Conservation (phyloP, 495 filamentous ascomycete species). For the Durotheca rogersii region DNA sequence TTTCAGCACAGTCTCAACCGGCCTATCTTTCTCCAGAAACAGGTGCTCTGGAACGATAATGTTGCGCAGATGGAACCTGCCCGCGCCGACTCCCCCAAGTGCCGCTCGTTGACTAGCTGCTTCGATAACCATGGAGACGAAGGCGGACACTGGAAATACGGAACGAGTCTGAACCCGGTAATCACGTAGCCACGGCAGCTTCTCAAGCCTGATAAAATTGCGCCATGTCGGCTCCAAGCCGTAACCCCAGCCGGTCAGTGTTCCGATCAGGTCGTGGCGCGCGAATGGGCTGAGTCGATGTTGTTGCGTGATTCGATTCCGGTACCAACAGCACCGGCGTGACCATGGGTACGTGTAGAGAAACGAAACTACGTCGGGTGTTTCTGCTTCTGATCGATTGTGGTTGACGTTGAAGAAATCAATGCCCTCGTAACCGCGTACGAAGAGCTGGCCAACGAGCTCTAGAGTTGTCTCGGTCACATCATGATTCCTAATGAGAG, state of each 20-base stretch:
- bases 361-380: conserved; percentile 45
- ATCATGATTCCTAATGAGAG: conserved; percentile 41
- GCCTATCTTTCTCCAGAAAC: conserved; percentile 34
- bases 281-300: conserved; percentile 49
- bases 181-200: conserved; percentile 54
- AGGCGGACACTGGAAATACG: conserved; percentile 60
- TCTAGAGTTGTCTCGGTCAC: conserved; percentile 40
- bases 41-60: conserved; percentile 37
- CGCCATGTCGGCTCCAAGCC: conserved; percentile 51
- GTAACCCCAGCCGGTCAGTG: conserved; percentile 44
- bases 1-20: conserved; percentile 40
- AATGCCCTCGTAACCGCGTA: conserved; percentile 42
- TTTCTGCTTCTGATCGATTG: conserved; percentile 34
- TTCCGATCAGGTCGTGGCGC: conserved; percentile 56
- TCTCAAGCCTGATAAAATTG: conserved; percentile 47
- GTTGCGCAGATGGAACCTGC: conserved; percentile 26
- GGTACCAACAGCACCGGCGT: conserved; percentile 48
- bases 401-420: conserved; percentile 41
- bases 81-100: conserved; percentile 19
- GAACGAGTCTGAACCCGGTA: conserved; percentile 46
- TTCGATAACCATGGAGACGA: conserved; percentile 57
- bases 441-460: conserved; percentile 43
- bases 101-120: conserved; percentile 43
- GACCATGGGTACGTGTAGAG: conserved; percentile 57
- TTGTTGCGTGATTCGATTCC: conserved; percentile 46